phyloP scores from a whole-genome alignment of 2,329 filamentous ascomycete species.

The Stagonosporopsis cucurbitacearum region DNA sequence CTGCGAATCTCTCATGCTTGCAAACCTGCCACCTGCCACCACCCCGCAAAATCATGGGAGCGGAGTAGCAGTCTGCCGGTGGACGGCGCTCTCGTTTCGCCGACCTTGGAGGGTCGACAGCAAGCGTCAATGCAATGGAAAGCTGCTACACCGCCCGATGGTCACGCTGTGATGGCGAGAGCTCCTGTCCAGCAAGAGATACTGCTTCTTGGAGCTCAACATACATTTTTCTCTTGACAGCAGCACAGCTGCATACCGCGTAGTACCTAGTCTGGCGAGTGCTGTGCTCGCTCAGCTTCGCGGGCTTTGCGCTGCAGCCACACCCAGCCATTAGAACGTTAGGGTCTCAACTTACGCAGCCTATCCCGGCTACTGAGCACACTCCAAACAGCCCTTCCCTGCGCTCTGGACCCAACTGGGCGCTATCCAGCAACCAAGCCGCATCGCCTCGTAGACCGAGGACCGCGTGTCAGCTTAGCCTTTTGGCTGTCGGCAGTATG shows the following conservation, averaged over 20 bases:
- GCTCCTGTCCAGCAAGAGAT: neutral
- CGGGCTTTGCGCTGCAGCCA: constrained; percentile 26
- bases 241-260: constrained; percentile 22
- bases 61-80: constrained; percentile 23
- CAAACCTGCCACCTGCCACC: constrained; percentile 3
- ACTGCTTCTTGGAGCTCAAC: neutral
- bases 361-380: constrained; percentile 27
- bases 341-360: constrained; percentile 26
- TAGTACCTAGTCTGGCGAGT: constrained; percentile 9
- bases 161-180: constrained; percentile 16
- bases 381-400: constrained; percentile 19
- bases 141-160: constrained; percentile 9
- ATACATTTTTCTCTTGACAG: neutral
- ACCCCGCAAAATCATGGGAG: constrained; percentile 22
- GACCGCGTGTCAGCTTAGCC: constrained; percentile 41
- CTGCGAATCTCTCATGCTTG: constrained; percentile 11
- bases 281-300: constrained; percentile 15
- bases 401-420: constrained; percentile 25
- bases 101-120: constrained; percentile 25
- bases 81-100: constrained; percentile 35
- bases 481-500: constrained; percentile 31
- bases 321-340: constrained; percentile 13
- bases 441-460: constrained; percentile 24
- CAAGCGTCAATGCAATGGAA: constrained; percentile 18
- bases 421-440: constrained; percentile 31